Percentiles rank a stretch among this genome's conserved stretches.
These are phyloP conservation scores for Mycena chlorophos DNA, from an alignment of 768 basidiomycete genomes.

Conservation along the genomic window DNA sequence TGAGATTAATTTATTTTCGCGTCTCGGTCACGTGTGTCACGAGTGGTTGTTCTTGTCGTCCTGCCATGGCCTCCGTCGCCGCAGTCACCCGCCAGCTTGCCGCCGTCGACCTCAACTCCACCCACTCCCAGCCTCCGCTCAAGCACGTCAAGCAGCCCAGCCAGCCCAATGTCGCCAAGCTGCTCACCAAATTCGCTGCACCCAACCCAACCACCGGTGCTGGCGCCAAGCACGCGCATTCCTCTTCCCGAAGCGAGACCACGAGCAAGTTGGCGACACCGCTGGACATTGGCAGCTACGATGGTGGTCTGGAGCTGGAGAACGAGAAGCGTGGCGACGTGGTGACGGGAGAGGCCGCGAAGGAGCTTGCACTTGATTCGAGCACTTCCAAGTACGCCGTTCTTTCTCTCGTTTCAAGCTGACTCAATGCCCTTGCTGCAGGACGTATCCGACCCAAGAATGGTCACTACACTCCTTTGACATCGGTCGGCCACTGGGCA, in stretches of 20 bases:
- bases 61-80: slow-evolving; percentile 1
- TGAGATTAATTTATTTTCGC: background rate
- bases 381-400: slow-evolving; percentile 57
- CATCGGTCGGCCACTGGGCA: slow-evolving; percentile 95
- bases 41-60: background rate
- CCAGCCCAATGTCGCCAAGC: slow-evolving; percentile 64
- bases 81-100: background rate
- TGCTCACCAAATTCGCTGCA: slow-evolving; percentile 72
- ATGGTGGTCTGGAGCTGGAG: slow-evolving; percentile 94
- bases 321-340: slow-evolving; percentile 76
- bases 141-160: slow-evolving; percentile 54
- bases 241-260: slow-evolving; percentile 37
- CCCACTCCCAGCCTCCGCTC: slow-evolving; percentile 12
- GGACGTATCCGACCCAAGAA: slow-evolving; percentile 73
- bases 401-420: background rate
- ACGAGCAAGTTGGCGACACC: slow-evolving; percentile 35
- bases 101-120: background rate
- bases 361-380: slow-evolving; percentile 82
- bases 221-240: slow-evolving; percentile 34
- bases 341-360: slow-evolving; percentile 76
- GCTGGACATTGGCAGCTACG: slow-evolving; percentile 87
- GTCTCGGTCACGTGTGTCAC: background rate
- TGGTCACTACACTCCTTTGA: slow-evolving; percentile 88
- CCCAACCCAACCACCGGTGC: slow-evolving; percentile 52
- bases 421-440: slow-evolving; percentile 25